These are phyloP conservation scores for Malus sylvestris DNA, from an alignment of 306 rosid species.

Conservation along the genomic window DNA sequence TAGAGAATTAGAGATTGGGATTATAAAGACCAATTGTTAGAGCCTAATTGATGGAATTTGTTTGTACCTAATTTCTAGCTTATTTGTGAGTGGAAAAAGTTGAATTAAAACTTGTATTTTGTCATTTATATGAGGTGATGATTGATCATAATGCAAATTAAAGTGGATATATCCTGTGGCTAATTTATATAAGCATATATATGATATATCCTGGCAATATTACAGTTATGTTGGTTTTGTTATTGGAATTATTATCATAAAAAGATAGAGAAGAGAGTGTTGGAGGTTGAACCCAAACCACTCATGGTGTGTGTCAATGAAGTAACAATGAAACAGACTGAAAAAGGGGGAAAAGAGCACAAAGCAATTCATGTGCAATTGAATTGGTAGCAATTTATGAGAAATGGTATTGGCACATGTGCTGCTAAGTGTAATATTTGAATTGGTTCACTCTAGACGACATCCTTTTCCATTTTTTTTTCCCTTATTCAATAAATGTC, in stretches of 20 bases:
- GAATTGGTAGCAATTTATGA: not conserved
- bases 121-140: slow-evolving; percentile 37
- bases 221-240: slow-evolving; percentile 10
- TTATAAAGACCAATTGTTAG: slow-evolving; percentile 11
- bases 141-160: slow-evolving; percentile 45
- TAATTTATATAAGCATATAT: slow-evolving; percentile 20
- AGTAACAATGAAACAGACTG: slow-evolving; percentile 6
- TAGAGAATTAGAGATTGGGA: slow-evolving; percentile 9
- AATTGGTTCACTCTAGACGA: not conserved
- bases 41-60: slow-evolving; percentile 22
- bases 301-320: slow-evolving; percentile 18
- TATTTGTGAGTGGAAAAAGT: slow-evolving; percentile 24
- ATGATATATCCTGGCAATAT: not conserved
- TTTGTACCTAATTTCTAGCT: slow-evolving; percentile 14
- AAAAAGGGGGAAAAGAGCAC: not conserved
- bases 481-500: not conserved
- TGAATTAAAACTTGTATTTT: slow-evolving; percentile 24
- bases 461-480: not conserved
- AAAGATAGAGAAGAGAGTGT: slow-evolving; percentile 12
- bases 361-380: not conserved
- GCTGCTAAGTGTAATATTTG: not conserved
- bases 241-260: slow-evolving; percentile 24
- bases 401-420: not conserved
- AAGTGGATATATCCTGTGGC: slow-evolving; percentile 41
- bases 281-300: slow-evolving; percentile 9